Base-by-base conservation (phyloP, 352 stramenopile genomes). In the Hyphochytrium catenoides region DNA sequence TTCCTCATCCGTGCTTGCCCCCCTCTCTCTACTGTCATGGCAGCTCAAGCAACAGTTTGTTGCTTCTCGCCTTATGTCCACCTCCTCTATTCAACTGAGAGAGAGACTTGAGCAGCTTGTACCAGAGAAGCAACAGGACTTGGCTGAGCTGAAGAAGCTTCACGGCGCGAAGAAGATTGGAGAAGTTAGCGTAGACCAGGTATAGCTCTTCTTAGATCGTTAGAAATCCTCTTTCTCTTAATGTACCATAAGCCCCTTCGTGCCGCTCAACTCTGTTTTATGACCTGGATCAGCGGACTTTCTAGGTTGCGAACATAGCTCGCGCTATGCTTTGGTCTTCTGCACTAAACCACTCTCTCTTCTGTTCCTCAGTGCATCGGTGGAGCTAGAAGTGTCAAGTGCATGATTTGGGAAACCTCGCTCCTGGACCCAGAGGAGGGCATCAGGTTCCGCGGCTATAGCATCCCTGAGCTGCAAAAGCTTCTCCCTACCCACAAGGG, bases 401-500 rank as follows among this genome's bases (percentile, higher is more conserved):
- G 81, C 50, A 91, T 98, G 60, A 54, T 98, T 41, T 98, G 90
- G 89, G 91, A 98, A 52, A 98, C 91, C 17, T 93, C 75, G 39
- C 60, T 92, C 36, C 62, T 94, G 24, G 81, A 94, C 50, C 59
- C 81, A 16, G 71, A 94, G 29, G 81, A 96, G 52, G 91, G 91
- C 43, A 98, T 98, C 63, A 81, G 91, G 34, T 98, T 98, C 75
- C 77, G 91, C 40, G 91, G 91, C 43, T 64, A 95, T 56, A 95
- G 86, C 39, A 98, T 98, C 64, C 89, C 91, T 17, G 89, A 98
- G 51, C 83, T 93, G 40, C 90, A 98, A 61, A 47, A 90, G 56
- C 72, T 81, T 47, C 59, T 98, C 23, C 90, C 90, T 15, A 72
- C 81, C 28, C 81, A 71, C 47, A 68, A 78, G 33, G 85, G 79